Evolutionary conservation across 371 early-diverging fungal genomes (phyloP).

Genomic region (Batkoa obscura): DNA sequence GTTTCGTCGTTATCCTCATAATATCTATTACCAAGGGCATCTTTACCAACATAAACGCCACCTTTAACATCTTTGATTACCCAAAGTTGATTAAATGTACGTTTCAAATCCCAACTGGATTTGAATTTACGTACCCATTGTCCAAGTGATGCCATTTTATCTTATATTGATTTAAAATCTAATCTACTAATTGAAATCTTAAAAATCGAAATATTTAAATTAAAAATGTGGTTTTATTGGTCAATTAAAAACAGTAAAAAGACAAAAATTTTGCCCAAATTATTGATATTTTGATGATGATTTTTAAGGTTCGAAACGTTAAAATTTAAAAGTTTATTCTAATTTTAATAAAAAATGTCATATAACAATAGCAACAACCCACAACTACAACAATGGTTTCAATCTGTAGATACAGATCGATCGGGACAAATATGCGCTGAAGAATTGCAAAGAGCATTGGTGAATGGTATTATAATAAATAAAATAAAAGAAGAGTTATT

Average conservation of each 20-base stretch:
- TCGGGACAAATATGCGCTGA: constrained; percentile 17
- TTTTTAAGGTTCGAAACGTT: too few species aligned
- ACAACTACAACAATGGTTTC: constrained; percentile 9
- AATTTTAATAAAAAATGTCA: too few species aligned
- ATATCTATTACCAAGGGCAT: constrained; percentile 78
- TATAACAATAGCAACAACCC: too few species aligned
- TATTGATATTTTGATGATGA: too few species aligned
- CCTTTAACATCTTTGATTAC: constrained; percentile 60
- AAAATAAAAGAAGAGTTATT: too few species aligned
- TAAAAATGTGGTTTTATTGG: too few species aligned
- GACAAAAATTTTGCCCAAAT: too few species aligned
- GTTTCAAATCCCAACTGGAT: constrained; percentile 26
- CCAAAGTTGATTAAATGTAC: constrained; percentile 42
- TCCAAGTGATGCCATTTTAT: not conserved
- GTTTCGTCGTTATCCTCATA: constrained; percentile 70
- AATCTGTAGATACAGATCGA: constrained; percentile 13
- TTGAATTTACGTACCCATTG: not conserved
- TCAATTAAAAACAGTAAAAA: too few species aligned
- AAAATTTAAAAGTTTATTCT: too few species aligned
- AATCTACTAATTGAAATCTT: not conserved
- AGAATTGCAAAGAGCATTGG: constrained; percentile 33
- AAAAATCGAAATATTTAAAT: too few species aligned
- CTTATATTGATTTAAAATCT: not conserved
- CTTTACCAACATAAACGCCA: constrained; percentile 68
- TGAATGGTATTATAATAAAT: too few species aligned